Conservation (phyloP, 2,329 filamentous ascomycete species). For the Herpotrichia juniperi region DNA sequence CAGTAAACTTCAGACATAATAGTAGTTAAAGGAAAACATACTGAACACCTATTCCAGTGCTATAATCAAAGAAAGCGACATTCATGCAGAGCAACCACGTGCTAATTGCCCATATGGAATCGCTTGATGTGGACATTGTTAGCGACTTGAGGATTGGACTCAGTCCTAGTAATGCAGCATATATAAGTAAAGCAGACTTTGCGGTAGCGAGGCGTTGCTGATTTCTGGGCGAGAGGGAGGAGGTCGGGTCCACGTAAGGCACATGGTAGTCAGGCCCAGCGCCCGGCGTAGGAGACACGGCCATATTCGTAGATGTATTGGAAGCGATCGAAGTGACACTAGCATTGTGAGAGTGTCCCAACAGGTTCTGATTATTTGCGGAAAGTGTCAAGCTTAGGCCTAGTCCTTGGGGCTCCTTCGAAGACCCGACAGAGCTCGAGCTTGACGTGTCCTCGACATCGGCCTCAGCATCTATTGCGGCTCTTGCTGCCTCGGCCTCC, state of each 20-base stretch:
- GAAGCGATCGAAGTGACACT: conserved; percentile 64
- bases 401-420: conserved; percentile 46
- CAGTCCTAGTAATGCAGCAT: conserved; percentile 87
- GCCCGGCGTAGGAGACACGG: conserved; percentile 24
- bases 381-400: conserved; percentile 44
- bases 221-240: conserved; percentile 59
- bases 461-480: conserved; percentile 15
- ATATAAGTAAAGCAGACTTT: conserved; percentile 92
- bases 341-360: conserved; percentile 56
- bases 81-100: conserved; percentile 94
- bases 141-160: conserved; percentile 96
- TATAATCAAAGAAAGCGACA: conserved; percentile 98
- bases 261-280: conserved; percentile 52
- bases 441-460: conserved; percentile 16
- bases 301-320: conserved; percentile 43
- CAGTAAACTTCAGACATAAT: conserved; percentile 12
- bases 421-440: conserved; percentile 16
- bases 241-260: conserved; percentile 44
- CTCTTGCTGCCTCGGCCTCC: conserved; percentile 57
- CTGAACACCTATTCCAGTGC: conserved; percentile 67
- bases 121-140: conserved; percentile 88
- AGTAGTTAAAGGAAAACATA: conserved; percentile 25
- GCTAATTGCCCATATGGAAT: conserved; percentile 97
- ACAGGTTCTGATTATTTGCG: conserved; percentile 10
- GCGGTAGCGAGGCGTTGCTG: conserved; percentile 76